phyloP scores from a whole-genome alignment of 1,284 basidiomycete species.

The Ceraceosorus guamensis region DNA sequence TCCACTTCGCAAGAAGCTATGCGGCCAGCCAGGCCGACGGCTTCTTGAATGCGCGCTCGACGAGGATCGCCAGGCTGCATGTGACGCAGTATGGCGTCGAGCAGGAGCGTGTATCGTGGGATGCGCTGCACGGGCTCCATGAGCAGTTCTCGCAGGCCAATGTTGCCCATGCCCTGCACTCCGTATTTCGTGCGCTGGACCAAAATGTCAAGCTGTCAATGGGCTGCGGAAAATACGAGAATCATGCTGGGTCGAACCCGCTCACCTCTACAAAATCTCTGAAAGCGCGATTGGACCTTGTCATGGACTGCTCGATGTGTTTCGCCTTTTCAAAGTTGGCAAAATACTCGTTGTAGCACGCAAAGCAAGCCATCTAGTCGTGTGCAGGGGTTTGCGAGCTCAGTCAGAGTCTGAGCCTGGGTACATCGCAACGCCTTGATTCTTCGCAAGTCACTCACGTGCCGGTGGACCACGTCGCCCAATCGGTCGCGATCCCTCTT shows the following conservation, averaged over 20 bases:
- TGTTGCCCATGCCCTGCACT: slow-evolving; percentile 67
- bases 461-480: slow-evolving; percentile 75
- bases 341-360: slow-evolving; percentile 84
- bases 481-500: slow-evolving; percentile 60
- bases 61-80: slow-evolving; percentile 27
- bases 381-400: background rate
- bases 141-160: slow-evolving; percentile 75
- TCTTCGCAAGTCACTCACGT: slow-evolving; percentile 51
- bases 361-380: slow-evolving; percentile 55
- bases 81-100: slow-evolving; percentile 55
- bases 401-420: too few species aligned
- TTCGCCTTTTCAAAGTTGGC: slow-evolving; percentile 89
- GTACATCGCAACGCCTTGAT: too few species aligned
- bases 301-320: slow-evolving; percentile 73
- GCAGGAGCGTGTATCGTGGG: slow-evolving; percentile 86
- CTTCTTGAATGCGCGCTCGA: slow-evolving; percentile 64
- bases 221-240: too few species aligned
- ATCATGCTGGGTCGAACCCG: slow-evolving; percentile 21
- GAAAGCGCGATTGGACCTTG: slow-evolving; percentile 68
- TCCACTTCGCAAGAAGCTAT: slow-evolving; percentile 90
- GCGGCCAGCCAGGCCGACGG: slow-evolving; percentile 74
- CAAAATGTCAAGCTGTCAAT: too few species aligned
- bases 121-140: slow-evolving; percentile 99
- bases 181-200: slow-evolving; percentile 72
- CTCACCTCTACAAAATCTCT: slow-evolving; percentile 74